A percentile compares a stretch with the other conserved stretches of the same genome.
Conservation (phyloP, 305 asterid species). For the Stenogyne calaminthoides region DNA sequence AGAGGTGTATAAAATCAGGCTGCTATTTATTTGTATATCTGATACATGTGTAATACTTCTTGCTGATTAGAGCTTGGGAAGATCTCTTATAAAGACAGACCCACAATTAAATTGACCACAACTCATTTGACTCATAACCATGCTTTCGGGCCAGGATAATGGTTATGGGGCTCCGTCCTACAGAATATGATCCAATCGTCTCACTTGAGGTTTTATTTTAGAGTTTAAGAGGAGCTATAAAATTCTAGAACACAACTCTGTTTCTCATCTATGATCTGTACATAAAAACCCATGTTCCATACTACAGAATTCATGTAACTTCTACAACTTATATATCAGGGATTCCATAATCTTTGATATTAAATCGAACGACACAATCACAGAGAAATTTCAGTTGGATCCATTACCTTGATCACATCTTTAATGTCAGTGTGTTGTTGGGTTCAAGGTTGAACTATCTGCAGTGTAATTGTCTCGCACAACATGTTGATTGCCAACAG, state of each 20-base stretch:
- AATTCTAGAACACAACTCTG: background rate
- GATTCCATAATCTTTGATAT: background rate
- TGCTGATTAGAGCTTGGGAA: background rate
- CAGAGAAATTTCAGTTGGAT: background rate
- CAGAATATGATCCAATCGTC: background rate
- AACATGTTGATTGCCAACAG: background rate
- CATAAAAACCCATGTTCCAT: background rate
- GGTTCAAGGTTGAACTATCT: background rate
- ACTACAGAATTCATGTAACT: background rate
- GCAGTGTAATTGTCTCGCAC: background rate
- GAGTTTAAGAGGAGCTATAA: background rate
- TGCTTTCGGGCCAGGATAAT: background rate
- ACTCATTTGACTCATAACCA: background rate
- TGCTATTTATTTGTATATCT: background rate
- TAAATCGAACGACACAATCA: background rate
- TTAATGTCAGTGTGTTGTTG: background rate
- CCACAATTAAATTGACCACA: background rate
- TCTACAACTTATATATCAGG: background rate
- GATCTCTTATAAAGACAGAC: background rate
- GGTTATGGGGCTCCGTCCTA: background rate
- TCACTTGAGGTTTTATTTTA: background rate
- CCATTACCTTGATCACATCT: background rate
- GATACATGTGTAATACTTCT: background rate
- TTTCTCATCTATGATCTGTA: background rate
- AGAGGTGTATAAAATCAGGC: background rate